A percentile compares a stretch with the other conserved stretches of the same genome.
Evolutionary conservation across 768 basidiomycete genomes (phyloP).

Genomic region (Leucocoprinus leucothites): DNA sequence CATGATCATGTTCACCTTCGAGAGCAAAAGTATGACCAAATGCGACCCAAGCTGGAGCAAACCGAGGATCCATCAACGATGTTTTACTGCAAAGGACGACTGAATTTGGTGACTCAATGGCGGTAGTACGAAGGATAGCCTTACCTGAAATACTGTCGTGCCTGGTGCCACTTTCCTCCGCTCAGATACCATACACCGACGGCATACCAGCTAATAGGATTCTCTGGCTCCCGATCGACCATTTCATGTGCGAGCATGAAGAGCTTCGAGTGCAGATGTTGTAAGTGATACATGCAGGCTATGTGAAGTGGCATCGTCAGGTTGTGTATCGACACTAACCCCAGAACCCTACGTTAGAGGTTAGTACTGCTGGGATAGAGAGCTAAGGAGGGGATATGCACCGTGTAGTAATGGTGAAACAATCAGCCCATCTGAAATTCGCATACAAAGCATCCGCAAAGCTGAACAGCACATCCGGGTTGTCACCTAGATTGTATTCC

Average conservation of each 20-base stretch:
- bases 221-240: slow-evolving; percentile 91
- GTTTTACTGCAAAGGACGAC: slow-evolving; percentile 68
- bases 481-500: slow-evolving; percentile 83
- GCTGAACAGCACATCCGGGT: slow-evolving; percentile 88
- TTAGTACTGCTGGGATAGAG: not conserved
- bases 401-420: slow-evolving; percentile 85
- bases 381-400: slow-evolving; percentile 23
- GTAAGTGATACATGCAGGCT: slow-evolving; percentile 96
- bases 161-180: slow-evolving; percentile 83
- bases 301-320: slow-evolving; percentile 92
- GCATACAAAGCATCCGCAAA: slow-evolving; percentile 89
- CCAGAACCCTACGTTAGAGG: slow-evolving; percentile 64
- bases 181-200: slow-evolving; percentile 97
- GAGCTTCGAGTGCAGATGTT: slow-evolving; percentile 86
- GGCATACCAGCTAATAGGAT: slow-evolving; percentile 95
- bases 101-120: not conserved
- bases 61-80: slow-evolving; percentile 93
- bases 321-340: slow-evolving; percentile 80
- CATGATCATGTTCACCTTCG: slow-evolving; percentile 98
- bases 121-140: not conserved
- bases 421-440: slow-evolving; percentile 92
- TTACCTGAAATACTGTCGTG: slow-evolving; percentile 92
- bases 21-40: slow-evolving; percentile 97
- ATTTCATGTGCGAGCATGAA: slow-evolving; percentile 97
- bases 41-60: slow-evolving; percentile 95